These are phyloP conservation scores for Solanum appendiculatum DNA, from an alignment of 257 asterid species.

Conservation along the genomic window DNA sequence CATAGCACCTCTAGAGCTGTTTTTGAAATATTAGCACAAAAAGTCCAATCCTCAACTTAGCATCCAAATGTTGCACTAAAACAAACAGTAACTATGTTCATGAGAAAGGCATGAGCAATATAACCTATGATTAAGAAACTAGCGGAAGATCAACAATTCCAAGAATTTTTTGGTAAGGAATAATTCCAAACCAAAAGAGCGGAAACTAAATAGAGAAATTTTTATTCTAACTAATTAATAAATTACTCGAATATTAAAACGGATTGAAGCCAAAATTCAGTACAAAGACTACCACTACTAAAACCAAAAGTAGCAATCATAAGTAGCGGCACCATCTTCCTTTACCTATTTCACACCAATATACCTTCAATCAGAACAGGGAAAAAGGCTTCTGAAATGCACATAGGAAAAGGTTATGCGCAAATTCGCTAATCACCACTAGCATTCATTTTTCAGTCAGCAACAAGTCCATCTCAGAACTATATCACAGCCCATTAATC, in stretches of 20 bases:
- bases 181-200: not conserved
- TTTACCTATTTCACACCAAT: not conserved
- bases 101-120: not conserved
- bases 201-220: not conserved
- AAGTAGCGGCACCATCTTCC: not conserved
- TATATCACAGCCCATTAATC: not conserved
- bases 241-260: not conserved
- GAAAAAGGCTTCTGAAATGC: not conserved
- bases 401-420: not conserved
- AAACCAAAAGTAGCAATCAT: not conserved
- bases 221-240: not conserved
- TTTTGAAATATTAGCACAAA: not conserved
- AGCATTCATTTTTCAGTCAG: not conserved
- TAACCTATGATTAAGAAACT: not conserved
- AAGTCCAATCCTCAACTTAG: not conserved
- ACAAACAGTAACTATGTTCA: not conserved
- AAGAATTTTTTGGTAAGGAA: not conserved
- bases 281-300: not conserved
- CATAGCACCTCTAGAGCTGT: not conserved
- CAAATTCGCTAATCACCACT: not conserved
- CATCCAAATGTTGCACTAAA: not conserved
- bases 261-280: not conserved
- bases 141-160: not conserved
- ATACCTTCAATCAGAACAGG: not conserved
- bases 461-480: not conserved